A percentile compares a stretch with the other conserved stretches of the same genome.
phyloP scores from a whole-genome alignment of 345 rosid species.

The Linum trigynum region DNA sequence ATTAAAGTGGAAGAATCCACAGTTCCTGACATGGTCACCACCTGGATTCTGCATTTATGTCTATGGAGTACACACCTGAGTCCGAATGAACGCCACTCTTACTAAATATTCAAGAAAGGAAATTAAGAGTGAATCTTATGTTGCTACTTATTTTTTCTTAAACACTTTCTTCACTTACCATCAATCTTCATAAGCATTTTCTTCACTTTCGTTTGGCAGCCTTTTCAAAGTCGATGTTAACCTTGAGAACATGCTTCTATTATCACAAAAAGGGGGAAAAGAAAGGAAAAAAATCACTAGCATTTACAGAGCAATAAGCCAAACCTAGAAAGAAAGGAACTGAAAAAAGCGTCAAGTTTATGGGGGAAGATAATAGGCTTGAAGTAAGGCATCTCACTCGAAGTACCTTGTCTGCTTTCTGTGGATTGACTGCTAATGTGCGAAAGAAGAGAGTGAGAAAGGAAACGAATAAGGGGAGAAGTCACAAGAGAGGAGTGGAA shows the following conservation, averaged over 20 bases:
- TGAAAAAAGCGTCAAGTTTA: neutral
- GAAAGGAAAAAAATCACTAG: neutral
- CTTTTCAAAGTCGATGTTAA: constrained; percentile 56
- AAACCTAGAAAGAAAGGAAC: neutral
- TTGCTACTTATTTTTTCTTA: constrained; percentile 46
- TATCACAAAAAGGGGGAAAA: neutral
- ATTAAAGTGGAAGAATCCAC: constrained; percentile 39
- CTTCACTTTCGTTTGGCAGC: constrained; percentile 61
- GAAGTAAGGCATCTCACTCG: too few relatives aligned
- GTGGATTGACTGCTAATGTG: too few relatives aligned
- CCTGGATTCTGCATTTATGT: constrained; percentile 40
- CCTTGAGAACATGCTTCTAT: constrained; percentile 58
- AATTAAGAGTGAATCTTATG: neutral
- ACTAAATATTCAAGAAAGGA: too few relatives aligned
- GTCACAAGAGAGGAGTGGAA: too few relatives aligned
- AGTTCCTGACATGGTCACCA: constrained; percentile 47
- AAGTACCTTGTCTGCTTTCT: too few relatives aligned
- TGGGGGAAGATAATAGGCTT: neutral
- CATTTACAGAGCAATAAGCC: neutral
- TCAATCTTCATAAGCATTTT: constrained; percentile 59
- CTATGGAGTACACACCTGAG: constrained; percentile 55
- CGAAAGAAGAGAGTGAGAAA: too few relatives aligned
- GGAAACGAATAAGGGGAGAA: too few relatives aligned
- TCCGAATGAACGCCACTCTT: neutral
- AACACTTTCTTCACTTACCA: constrained; percentile 70